phyloP scores from a whole-genome alignment of 805 yeast genomes.

The Pichia californica region DNA sequence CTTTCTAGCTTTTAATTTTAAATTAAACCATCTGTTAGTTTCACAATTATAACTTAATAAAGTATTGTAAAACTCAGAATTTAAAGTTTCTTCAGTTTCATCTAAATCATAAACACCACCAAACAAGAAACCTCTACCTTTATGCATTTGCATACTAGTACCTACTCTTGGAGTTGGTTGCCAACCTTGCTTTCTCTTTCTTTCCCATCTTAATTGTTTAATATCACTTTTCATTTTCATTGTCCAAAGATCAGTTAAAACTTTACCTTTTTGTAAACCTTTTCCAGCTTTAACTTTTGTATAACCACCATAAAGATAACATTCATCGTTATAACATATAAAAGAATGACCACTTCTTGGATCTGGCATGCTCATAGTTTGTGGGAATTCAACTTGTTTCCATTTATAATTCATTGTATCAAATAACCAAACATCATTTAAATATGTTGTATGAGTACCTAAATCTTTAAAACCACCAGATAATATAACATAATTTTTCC shows the following conservation, averaged over 20 bases:
- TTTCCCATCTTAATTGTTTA: conserved; percentile 74
- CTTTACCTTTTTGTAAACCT: conserved; percentile 87
- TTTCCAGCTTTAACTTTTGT: conserved; percentile 86
- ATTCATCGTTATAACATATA: conserved; percentile 64
- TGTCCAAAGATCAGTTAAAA: conserved; percentile 78
- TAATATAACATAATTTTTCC: conserved; percentile 85
- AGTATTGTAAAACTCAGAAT: conserved; percentile 76
- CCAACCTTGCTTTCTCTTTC: conserved; percentile 82
- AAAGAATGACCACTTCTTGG: conserved; percentile 91
- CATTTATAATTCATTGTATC: conserved; percentile 87
- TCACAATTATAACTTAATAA: conserved; percentile 79
- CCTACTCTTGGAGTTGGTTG: conserved; percentile 95
- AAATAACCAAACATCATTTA: conserved; percentile 86
- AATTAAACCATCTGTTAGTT: conserved; percentile 79
- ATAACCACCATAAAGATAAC: conserved; percentile 87
- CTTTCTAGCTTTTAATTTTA: conserved; percentile 56
- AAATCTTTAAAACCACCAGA: conserved; percentile 93
- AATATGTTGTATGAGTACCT: conserved; percentile 75
- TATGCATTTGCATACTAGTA: conserved; percentile 80
- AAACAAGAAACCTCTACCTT: conserved; percentile 85
- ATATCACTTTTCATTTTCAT: conserved; percentile 83
- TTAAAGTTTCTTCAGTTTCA: conserved; percentile 89
- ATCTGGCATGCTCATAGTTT: conserved; percentile 75
- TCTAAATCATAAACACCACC: conserved; percentile 96
- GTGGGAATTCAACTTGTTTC: conserved; percentile 84